phyloP scores from a whole-genome alignment of 2,329 filamentous ascomycete genomes.

The Raffaelea arxii region DNA sequence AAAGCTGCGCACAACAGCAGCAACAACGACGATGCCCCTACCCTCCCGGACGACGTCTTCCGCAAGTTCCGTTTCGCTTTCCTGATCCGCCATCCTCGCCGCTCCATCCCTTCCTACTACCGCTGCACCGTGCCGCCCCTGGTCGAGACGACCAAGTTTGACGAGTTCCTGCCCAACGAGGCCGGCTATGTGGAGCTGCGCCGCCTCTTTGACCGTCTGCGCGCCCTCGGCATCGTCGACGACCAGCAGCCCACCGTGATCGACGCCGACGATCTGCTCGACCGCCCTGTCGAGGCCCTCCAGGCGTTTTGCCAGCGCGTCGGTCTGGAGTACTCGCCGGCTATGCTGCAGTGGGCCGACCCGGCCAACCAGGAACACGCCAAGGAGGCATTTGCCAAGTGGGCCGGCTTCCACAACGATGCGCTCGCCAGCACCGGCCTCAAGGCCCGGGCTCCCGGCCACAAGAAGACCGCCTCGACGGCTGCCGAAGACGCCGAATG shows the following conservation, averaged over 20 bases:
- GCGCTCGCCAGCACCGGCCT: slow-evolving; percentile 74
- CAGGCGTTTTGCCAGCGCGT: slow-evolving; percentile 73
- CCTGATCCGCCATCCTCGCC: slow-evolving; percentile 89
- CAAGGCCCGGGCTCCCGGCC: slow-evolving; percentile 55
- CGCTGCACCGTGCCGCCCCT: slow-evolving; percentile 88
- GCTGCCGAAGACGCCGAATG: slow-evolving; percentile 64
- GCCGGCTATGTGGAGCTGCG: slow-evolving; percentile 86
- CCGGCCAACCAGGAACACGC: slow-evolving; percentile 62
- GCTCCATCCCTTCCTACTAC: slow-evolving; percentile 86
- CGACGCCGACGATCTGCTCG: slow-evolving; percentile 88
- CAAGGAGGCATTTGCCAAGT: slow-evolving; percentile 78
- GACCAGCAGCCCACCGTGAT: slow-evolving; percentile 59
- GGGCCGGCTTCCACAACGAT: slow-evolving; percentile 95
- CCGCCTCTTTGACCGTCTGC: slow-evolving; percentile 76
- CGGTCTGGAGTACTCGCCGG: slow-evolving; percentile 62
- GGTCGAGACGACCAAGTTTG: slow-evolving; percentile 71
- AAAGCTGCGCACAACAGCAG: slow-evolving; percentile 41
- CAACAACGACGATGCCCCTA: no score
- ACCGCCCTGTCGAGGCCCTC: slow-evolving; percentile 68
- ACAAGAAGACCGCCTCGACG: slow-evolving; percentile 52
- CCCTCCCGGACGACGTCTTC: slow-evolving; percentile 64
- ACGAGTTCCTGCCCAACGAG: slow-evolving; percentile 77
- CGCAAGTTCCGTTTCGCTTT: slow-evolving; percentile 88
- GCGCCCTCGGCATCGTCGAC: slow-evolving; percentile 52
- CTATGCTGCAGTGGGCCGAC: slow-evolving; percentile 80